Base-by-base conservation (phyloP, 2,329 filamentous ascomycete species). In the Huntiella moniliformis region DNA sequence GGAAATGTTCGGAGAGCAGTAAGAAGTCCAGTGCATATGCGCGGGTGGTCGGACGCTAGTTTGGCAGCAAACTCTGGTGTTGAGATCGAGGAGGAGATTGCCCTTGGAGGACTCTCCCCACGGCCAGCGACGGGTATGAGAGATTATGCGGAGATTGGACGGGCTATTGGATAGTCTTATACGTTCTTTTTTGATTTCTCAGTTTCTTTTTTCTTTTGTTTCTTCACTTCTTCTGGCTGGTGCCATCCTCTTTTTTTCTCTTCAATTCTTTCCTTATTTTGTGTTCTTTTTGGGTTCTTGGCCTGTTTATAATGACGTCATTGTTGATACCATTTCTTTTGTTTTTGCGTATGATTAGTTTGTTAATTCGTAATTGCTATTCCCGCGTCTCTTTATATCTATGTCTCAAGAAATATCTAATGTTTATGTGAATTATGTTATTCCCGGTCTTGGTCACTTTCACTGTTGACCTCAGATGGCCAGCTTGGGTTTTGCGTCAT, bases 121-220 rank as follows among this genome's bases (percentile, higher is more conserved):
- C 64, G 67, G 6, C 68, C 68, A 10, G 55, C 64, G 8, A 35
- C 33, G 11, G 47, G 45, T 37, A 13, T 35, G n/a, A 48, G 45
- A 5, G 63, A 61, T 46, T 58, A 63, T 46, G 63, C 62, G 8
- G 63, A 67, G 40, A 74, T 73, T 57, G 71, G 71, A 4, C 62
- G 66, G 22, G 70, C 70, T 3, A 66, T 74, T 16, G 13, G 22
- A 16, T 33, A 7, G 38, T 13, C 28, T 43, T 31, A 6, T 16
- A 12, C 7, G 10, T 42, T 28, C 18, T 13, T 15, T 33, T 17
- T 13, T 11, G 12, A 28, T 38, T 18, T 22, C 16, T 43, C 31
- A 28, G 18, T 18, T 22, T 35, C 33, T 11, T 13, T 31, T 28
- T 2, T 38, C 12, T 28, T 10, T 4, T 22, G 11, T 38, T 35